Base-by-base conservation (phyloP, 371 early-diverging fungal genomes). In the Mucor velutinosus region DNA sequence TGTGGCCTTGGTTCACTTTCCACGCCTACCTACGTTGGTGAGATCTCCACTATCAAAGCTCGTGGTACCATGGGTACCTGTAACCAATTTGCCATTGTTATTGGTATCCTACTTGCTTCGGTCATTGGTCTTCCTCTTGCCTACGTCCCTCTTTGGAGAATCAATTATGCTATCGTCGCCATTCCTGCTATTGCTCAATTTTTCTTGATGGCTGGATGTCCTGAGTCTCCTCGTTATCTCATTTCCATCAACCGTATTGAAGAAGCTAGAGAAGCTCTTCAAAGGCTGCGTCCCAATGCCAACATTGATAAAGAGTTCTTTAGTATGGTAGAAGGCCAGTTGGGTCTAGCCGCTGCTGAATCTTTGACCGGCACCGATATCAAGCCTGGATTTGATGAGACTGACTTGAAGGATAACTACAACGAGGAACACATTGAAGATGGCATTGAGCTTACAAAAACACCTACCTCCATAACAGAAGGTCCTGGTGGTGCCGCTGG, bases 11-110 rank as follows among this genome's bases (percentile, higher is more conserved):
- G 89, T 14, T 89, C 93, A 32, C 89, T 90, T 23, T 87, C 85
- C 7, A 88, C 92, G 0, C 92, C 97, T 0, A 86, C 89, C 4
- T 97, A 95, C 64, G 84, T 95, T 23, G 89, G 89, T 11, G 94
- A 95, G 68, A 85, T 96, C 32, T 76, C 94, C 3, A 93, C 95
- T 0, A 81, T 86, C 1, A 75, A 80, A 7, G 78, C 75, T 15
- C 82, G 94, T 60, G 96, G 95, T 6, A 76, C 86, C 0, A 77
- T 92, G 70, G 86, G 89, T 51, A 21, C 60, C 23, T 64, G 65
- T 58, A 60, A 60, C 29, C 61, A 61, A 53, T 67, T 67, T 32
- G 53, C 57, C 19, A 74, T 95, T 49, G 90, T 93, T 37, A 65
- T 88, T 64, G 95, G 95, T 19, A 86, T 93, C 60, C 67, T 94